Percentiles rank a stretch among this genome's conserved stretches.
Conservation (phyloP, 164 flowering plant genomes). For the Euptelea pleiosperma region DNA sequence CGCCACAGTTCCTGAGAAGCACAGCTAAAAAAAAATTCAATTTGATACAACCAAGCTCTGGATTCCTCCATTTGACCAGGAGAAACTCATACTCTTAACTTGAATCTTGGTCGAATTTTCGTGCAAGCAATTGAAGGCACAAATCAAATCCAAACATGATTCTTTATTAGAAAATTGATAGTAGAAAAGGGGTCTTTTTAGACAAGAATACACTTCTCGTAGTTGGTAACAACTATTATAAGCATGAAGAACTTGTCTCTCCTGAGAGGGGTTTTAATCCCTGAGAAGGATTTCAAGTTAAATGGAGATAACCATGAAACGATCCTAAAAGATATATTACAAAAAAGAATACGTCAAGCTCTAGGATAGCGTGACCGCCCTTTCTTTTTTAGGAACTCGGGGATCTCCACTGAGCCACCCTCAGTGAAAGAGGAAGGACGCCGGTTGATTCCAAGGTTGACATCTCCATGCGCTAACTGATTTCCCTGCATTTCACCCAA, state of each 20-base stretch:
- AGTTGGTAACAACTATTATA: no score
- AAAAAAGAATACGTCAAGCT: slow-evolving; percentile 31
- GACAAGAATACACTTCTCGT: slow-evolving; percentile 4
- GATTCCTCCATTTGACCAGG: background rate
- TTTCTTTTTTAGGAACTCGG: slow-evolving; percentile 89
- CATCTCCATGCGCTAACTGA: slow-evolving; percentile 50
- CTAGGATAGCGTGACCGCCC: slow-evolving; percentile 91
- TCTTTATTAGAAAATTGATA: slow-evolving; percentile 1
- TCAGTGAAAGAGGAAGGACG: slow-evolving; percentile 57
- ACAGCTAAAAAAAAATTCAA: no score
- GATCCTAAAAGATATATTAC: slow-evolving; percentile 9
- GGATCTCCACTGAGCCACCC: slow-evolving; percentile 73
- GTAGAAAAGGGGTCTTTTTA: background rate
- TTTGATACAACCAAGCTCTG: background rate
- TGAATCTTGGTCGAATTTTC: no score
- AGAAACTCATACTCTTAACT: background rate
- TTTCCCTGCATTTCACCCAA: slow-evolving; percentile 36
- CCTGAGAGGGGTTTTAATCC: no score
- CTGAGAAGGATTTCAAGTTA: no score
- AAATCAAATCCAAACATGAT: slow-evolving; percentile 2
- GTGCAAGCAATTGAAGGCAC: background rate
- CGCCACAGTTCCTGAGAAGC: background rate
- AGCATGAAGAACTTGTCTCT: no score
- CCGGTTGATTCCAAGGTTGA: slow-evolving; percentile 40
- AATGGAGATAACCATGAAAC: background rate